These are phyloP conservation scores for Oehlia diaphana DNA, from an alignment of 192 early-diverging fungal genomes.

Conservation along the genomic window DNA sequence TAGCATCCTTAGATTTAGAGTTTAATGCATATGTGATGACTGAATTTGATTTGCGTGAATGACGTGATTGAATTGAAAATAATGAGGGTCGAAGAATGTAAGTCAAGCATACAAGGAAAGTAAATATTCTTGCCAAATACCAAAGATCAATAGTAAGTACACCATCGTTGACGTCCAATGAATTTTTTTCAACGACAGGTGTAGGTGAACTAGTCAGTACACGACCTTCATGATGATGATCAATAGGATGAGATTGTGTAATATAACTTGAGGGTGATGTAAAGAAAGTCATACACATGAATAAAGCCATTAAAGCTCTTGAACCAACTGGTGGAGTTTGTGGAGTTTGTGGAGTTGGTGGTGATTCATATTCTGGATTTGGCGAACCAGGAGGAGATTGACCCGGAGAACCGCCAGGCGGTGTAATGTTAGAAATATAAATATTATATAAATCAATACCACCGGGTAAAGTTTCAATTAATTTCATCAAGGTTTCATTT, in stretches of 20 bases:
- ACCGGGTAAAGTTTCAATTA: slow-evolving; percentile 47
- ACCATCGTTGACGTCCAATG: slow-evolving; percentile 1
- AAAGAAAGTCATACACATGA: slow-evolving; percentile 60
- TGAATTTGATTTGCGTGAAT: not conserved
- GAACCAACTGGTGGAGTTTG: slow-evolving; percentile 39
- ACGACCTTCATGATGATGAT: slow-evolving; percentile 21
- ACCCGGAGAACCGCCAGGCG: slow-evolving; percentile 16
- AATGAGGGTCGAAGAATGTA: slow-evolving; percentile 28
- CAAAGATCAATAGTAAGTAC: slow-evolving; percentile 24
- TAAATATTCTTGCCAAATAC: slow-evolving; percentile 18
- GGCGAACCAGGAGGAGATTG: slow-evolving; percentile 29
- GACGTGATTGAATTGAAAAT: slow-evolving; percentile 17
- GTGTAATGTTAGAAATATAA: slow-evolving; percentile 24
- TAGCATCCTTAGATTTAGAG: slow-evolving; percentile 20
- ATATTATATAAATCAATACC: slow-evolving; percentile 44
- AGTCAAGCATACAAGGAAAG: slow-evolving; percentile 22
- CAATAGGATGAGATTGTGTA: not conserved
- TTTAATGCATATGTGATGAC: slow-evolving; percentile 4
- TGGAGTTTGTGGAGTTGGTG: slow-evolving; percentile 41
- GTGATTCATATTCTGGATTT: slow-evolving; percentile 31
- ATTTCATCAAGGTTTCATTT: slow-evolving; percentile 42
- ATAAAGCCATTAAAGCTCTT: slow-evolving; percentile 59
- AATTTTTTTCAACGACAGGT: not conserved
- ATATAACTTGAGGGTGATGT: slow-evolving; percentile 30
- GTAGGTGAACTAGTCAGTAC: not conserved